Conservation (phyloP, 176 grass and related monocot species). For the Cocos nucifera region DNA sequence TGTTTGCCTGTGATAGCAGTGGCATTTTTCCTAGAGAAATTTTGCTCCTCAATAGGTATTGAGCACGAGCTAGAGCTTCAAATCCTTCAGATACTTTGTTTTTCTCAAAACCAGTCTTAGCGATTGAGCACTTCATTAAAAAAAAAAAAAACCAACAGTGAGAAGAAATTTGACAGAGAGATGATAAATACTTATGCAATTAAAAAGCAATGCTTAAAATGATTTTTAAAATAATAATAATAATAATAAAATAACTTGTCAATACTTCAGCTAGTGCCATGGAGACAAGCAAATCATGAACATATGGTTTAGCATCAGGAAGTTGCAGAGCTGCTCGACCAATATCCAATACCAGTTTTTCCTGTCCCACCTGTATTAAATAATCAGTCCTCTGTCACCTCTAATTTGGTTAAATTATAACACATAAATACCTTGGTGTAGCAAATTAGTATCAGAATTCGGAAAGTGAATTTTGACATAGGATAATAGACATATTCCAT, state of each 20-base stretch:
- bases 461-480: too few species aligned
- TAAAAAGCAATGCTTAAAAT: too few species aligned
- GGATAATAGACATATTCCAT: too few species aligned
- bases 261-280: conserved; percentile 95
- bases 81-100: conserved; percentile 88
- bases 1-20: conserved; percentile 71
- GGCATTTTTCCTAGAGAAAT: conserved; percentile 70
- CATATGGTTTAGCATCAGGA: conserved; percentile 66
- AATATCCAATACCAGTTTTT: conserved; percentile 76
- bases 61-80: conserved; percentile 93
- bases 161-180: too few species aligned
- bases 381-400: background rate
- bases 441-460: too few species aligned
- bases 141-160: conserved; percentile 1
- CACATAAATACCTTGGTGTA: too few species aligned
- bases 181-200: too few species aligned
- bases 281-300: conserved; percentile 72
- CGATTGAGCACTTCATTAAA: conserved; percentile 70
- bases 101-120: conserved; percentile 85
- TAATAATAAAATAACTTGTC: too few species aligned
- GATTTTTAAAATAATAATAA: too few species aligned
- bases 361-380: conserved; percentile 79
- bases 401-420: too few species aligned
- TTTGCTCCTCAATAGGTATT: conserved; percentile 79
- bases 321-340: conserved; percentile 55